A percentile compares a stretch with the other conserved stretches of the same genome.
Conservation (phyloP, 1,284 basidiomycete genomes). For the Laetiporus sulphureus region DNA sequence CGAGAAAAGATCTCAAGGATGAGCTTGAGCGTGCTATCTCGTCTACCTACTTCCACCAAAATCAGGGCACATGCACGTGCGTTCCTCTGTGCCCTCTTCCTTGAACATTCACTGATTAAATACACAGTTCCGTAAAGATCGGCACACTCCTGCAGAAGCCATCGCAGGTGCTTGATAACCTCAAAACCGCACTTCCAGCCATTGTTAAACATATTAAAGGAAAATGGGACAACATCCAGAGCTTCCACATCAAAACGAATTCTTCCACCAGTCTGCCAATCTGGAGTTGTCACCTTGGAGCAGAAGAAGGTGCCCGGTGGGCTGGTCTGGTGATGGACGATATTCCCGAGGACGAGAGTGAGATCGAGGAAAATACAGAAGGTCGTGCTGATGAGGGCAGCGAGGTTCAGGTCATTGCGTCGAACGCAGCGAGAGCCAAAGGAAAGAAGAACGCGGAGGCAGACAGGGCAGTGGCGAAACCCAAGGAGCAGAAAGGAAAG, state of each 20-base stretch:
- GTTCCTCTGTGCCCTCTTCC: conserved; percentile 26
- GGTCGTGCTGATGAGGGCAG: conserved; percentile 23
- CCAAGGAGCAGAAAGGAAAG: conserved; percentile 24
- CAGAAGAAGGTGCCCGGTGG: conserved; percentile 58
- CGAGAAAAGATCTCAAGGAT: conserved; percentile 80
- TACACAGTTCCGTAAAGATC: conserved; percentile 75
- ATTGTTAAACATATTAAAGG: conserved; percentile 68
- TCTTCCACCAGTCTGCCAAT: conserved; percentile 83
- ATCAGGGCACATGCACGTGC: conserved; percentile 86
- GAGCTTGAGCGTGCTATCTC: conserved; percentile 89
- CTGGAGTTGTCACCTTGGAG: conserved; percentile 75
- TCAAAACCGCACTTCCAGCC: conserved; percentile 75
- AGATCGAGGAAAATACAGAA: conserved; percentile 27
- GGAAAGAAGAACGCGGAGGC: conserved; percentile 14
- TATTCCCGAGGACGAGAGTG: conserved; percentile 17
- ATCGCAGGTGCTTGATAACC: conserved; percentile 73
- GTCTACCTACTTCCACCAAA: conserved; percentile 92
- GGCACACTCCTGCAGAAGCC: conserved; percentile 71
- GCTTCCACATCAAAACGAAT: conserved; percentile 88
- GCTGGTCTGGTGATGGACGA: conserved; percentile 38
- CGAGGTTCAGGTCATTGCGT: conserved; percentile 6
- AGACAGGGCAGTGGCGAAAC: conserved; percentile 7
- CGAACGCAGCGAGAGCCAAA: background rate
- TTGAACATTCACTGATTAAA: background rate
- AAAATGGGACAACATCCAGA: conserved; percentile 90